Percentiles rank a stretch among this genome's conserved stretches.
phyloP scores from a whole-genome alignment of 2,329 filamentous ascomycete genomes.

The Fusarium sp. region DNA sequence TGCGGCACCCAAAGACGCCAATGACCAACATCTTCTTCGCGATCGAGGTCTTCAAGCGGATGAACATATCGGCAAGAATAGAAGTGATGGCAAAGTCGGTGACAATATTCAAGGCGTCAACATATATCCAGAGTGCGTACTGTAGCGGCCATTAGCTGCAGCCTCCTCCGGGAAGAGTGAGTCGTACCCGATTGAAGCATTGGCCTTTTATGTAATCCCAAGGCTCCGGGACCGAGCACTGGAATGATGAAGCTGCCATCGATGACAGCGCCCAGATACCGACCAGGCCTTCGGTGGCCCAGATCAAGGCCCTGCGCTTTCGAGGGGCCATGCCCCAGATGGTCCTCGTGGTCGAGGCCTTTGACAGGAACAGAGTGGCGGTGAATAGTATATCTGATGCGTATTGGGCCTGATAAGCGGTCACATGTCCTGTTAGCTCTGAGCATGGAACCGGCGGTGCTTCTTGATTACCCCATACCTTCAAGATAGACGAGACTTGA shows the following conservation, averaged over 20 bases:
- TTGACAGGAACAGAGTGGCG: conserved; percentile 12
- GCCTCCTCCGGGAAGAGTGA: too few species aligned
- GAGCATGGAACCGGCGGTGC: background rate
- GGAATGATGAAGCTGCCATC: conserved; percentile 16
- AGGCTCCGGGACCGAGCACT: conserved; percentile 28
- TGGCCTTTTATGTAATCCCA: conserved; percentile 27
- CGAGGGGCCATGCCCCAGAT: conserved; percentile 31
- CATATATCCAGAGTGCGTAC: conserved; percentile 21
- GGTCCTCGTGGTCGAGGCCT: conserved; percentile 32
- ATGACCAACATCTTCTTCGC: conserved; percentile 19
- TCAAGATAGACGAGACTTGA: conserved; percentile 22
- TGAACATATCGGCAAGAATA: conserved; percentile 14
- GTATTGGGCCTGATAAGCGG: conserved; percentile 21
- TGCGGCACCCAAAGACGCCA: conserved; percentile 21
- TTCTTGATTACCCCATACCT: background rate
- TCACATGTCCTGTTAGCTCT: background rate
- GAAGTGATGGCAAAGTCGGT: conserved; percentile 13
- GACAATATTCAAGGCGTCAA: conserved; percentile 21
- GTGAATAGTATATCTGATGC: conserved; percentile 25
- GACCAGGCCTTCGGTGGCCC: conserved; percentile 18
- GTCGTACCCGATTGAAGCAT: conserved; percentile 29
- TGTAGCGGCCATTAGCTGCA: background rate
- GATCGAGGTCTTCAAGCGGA: conserved; percentile 5
- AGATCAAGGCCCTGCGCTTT: conserved; percentile 11
- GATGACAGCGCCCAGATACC: conserved; percentile 23